Base-by-base conservation (phyloP, 1,284 basidiomycete species). In the Salmacisia buchloeana region DNA sequence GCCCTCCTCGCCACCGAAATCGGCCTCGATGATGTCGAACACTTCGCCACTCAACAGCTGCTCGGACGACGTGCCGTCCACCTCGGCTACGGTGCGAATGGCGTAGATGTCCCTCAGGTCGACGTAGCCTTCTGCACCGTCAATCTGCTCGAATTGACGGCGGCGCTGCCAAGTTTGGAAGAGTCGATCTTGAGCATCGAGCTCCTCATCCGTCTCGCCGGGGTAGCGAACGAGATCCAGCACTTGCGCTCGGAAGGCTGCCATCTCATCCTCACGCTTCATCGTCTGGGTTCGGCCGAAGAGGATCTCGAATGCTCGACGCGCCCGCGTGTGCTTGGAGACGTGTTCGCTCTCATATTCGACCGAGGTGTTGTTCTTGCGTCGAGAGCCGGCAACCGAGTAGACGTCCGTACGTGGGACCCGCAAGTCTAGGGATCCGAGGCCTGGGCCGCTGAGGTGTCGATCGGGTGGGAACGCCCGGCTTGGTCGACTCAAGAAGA, bases 401-500 rank as follows among this genome's bases (percentile, higher is more conserved):
- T 61, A 45, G 25, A 61, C 60, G 43, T 60, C 69, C 18, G 68
- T 63, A 12, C 62, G 57, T 1, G 66, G 66, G 6, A 69, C 64
- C 4, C 69, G 69, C 64, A 67, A 63, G 35, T 65, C 63, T 36
- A 70, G 38, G 15, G 66, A 63, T 36, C 65, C 59, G 39, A 64
- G 64, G 5, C 34, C 33, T 15, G 23, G 27, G 10, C 45, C 36
- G 33, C 34, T 39, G 21, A 74, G 66, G 38, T 79, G 87, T 2
- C 88, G 87, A 25, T 84, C 81, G 0, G 91, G 91, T 10, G 88
- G 87, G 71, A 86, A 83, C 5, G 89, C 87, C 34, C 83, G 81
- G 0, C 82, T 68, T 12, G 85, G 81, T 21, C 80, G 72, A 56
- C 88, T 72, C 12, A 85, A 82, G 80, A 91, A 92, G 23, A 92